These are phyloP conservation scores for Rhododendron ferrugineum DNA, from an alignment of 148 eudicot species.

Conservation along the genomic window DNA sequence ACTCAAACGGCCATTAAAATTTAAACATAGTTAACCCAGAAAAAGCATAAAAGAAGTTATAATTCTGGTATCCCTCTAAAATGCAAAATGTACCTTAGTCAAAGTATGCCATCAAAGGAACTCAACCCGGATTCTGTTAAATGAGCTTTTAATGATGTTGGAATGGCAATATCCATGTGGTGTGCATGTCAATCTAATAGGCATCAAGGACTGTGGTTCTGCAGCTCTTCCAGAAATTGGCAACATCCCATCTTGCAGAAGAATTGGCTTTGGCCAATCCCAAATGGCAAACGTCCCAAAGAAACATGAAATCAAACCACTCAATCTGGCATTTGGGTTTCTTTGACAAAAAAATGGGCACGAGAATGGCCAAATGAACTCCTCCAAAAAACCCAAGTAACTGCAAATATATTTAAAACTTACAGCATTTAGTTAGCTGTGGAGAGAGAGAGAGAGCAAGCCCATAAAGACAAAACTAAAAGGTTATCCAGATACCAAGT, in stretches of 20 bases:
- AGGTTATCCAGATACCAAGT: conserved; percentile 4
- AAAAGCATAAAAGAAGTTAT: conserved; percentile 19
- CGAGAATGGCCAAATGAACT: conserved; percentile 51
- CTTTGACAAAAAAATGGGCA: conserved; percentile 42
- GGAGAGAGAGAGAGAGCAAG: not conserved
- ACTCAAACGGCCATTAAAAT: not conserved
- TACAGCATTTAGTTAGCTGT: not conserved
- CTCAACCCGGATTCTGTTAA: conserved; percentile 38
- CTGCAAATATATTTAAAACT: conserved; percentile 22
- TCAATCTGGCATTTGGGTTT: conserved; percentile 43
- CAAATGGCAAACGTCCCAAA: conserved; percentile 45
- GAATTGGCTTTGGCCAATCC: conserved; percentile 57
- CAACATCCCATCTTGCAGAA: conserved; percentile 27
- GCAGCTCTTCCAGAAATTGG: conserved; percentile 1
- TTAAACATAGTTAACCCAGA: not conserved
- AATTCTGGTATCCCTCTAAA: not conserved
- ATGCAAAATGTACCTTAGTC: conserved; percentile 24
- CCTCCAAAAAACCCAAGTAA: conserved; percentile 51
- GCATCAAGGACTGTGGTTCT: conserved; percentile 30
- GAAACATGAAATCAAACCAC: conserved; percentile 29
- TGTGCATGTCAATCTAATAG: conserved; percentile 45
- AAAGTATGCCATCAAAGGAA: conserved; percentile 31
- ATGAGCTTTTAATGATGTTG: conserved; percentile 48
- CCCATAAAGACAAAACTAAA: not conserved
- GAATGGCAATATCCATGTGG: conserved; percentile 44